Conservation (phyloP, 768 basidiomycete species). For the Leucosporidium yakuticum region DNA sequence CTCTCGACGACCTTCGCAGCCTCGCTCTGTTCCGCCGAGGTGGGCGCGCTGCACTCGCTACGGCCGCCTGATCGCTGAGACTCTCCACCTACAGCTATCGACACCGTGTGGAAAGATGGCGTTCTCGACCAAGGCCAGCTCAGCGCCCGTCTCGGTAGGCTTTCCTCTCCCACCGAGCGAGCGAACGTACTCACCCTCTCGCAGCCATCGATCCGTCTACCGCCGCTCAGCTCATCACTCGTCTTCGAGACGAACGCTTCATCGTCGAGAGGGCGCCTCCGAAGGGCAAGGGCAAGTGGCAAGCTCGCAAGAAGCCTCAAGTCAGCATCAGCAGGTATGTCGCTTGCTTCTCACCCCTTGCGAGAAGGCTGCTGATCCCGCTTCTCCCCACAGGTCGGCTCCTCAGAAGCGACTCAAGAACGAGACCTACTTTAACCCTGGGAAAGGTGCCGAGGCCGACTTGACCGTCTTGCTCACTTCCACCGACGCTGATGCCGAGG, state of each 20-base stretch:
- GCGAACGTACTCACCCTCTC: too few relatives aligned
- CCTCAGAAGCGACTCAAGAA: slow-evolving; percentile 16
- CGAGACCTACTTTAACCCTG: slow-evolving; percentile 22
- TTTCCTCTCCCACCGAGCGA: accelerated
- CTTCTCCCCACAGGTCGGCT: not conserved
- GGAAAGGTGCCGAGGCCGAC: slow-evolving; percentile 7
- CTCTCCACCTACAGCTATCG: not conserved
- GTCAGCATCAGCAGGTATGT: slow-evolving; percentile 24
- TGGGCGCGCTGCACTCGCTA: not conserved
- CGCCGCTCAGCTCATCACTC: slow-evolving; percentile 21
- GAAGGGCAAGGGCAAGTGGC: not conserved
- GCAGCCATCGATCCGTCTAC: slow-evolving; percentile 19
- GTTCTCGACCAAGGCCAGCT: slow-evolving; percentile 7
- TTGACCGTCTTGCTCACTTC: not conserved
- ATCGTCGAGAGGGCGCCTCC: slow-evolving; percentile 10
- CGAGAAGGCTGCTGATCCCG: not conserved
- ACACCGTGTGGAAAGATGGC: slow-evolving; percentile 11
- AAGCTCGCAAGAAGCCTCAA: slow-evolving; percentile 1
- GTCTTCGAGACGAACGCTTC: slow-evolving; percentile 21
- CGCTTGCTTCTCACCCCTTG: too few relatives aligned
- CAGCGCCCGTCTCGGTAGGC: slow-evolving; percentile 16
- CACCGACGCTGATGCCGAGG: not conserved
- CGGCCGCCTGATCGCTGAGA: not conserved
- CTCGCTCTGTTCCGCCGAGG: slow-evolving; percentile 27
- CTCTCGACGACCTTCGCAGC: slow-evolving; percentile 16